Conservation (phyloP, 257 asterid genomes). For the Jasminum sambac region DNA sequence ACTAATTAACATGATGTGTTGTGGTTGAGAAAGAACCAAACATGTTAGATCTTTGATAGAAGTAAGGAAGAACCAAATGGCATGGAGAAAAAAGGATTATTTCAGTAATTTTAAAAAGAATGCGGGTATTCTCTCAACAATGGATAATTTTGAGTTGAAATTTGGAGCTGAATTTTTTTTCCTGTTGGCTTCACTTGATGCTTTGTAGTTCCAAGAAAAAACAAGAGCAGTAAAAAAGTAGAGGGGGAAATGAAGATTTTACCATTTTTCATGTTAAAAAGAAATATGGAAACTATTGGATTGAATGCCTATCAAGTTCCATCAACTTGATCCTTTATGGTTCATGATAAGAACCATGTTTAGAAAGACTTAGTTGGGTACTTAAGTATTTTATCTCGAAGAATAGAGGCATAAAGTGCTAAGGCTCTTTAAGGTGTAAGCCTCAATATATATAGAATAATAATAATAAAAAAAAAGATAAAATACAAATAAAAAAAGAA, state of each 20-base stretch:
- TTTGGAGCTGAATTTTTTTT: not conserved
- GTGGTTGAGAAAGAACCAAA: not conserved
- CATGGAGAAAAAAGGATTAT: not conserved
- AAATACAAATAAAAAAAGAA: too few species aligned
- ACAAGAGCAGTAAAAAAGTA: not conserved
- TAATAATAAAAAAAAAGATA: too few species aligned
- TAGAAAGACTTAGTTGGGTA: too few species aligned
- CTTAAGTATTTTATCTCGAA: too few species aligned
- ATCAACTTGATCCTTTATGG: not conserved
- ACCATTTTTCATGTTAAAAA: not conserved
- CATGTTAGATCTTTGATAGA: not conserved
- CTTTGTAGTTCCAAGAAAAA: not conserved
- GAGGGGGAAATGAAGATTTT: not conserved
- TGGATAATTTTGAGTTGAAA: not conserved
- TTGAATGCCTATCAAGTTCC: not conserved
- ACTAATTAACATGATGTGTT: not conserved
- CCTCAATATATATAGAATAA: too few species aligned
- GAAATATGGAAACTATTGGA: not conserved
- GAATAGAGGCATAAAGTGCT: too few species aligned
- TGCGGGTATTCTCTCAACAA: not conserved
- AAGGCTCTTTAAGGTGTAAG: too few species aligned
- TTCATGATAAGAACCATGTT: slow-evolving; percentile 3
- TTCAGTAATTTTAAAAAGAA: too few species aligned
- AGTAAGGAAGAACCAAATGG: not conserved
- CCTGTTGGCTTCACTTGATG: not conserved